phyloP scores from a whole-genome alignment of 73 alveolate genomes.

The Stentor coeruleus region DNA sequence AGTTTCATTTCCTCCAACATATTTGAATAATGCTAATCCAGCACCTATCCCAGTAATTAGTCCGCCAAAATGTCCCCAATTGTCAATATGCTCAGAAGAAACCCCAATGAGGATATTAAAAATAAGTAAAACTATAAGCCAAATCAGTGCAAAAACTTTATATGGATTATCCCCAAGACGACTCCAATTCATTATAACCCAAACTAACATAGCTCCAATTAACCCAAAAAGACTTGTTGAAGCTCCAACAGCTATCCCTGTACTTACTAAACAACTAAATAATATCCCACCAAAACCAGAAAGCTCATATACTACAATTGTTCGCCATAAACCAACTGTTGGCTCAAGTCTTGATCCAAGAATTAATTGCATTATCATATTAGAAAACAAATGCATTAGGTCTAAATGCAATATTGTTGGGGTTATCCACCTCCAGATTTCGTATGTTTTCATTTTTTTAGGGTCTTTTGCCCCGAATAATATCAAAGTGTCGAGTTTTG shows the following conservation, averaged over 20 bases:
- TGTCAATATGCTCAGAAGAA: background rate
- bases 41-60: background rate
- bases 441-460: conserved; percentile 21
- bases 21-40: background rate
- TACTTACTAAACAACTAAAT: conserved; percentile 34
- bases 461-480: conserved; percentile 49
- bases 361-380: conserved; percentile 36
- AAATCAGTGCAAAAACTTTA: background rate
- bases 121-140: conserved; percentile 22
- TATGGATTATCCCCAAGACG: background rate
- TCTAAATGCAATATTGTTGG: conserved; percentile 72
- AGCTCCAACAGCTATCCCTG: conserved; percentile 47
- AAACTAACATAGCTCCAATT: conserved; percentile 33
- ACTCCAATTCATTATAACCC: conserved; percentile 32
- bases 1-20: background rate
- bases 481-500: conserved; percentile 21
- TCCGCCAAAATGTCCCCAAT: conserved; percentile 31
- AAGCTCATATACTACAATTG: conserved; percentile 29
- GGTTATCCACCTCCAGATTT: conserved; percentile 57
- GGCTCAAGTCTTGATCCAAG: conserved; percentile 43
- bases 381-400: conserved; percentile 53
- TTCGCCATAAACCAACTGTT: conserved; percentile 38
- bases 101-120: conserved; percentile 14
- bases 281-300: conserved; percentile 46
- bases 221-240: conserved; percentile 40